phyloP scores from a whole-genome alignment of 2,329 filamentous ascomycete genomes.

The Blastomyces silverae region DNA sequence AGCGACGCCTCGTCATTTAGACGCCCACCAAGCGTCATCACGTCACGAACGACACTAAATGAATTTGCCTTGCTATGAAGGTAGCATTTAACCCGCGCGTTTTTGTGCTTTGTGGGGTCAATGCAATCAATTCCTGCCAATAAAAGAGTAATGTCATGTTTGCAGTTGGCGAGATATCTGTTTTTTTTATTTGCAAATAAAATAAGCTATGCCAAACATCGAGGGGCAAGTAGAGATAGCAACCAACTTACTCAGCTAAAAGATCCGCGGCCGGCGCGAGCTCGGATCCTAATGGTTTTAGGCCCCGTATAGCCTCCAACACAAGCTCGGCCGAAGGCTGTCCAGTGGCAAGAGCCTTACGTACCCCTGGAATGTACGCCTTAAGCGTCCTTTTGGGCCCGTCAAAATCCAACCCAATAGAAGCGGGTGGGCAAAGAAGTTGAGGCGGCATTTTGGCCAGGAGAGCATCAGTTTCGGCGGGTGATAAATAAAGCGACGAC shows the following conservation, averaged over 20 bases:
- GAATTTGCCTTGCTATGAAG: not conserved
- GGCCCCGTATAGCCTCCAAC: not conserved
- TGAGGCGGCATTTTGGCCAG: not conserved
- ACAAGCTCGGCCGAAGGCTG: not conserved
- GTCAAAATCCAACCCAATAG: not conserved
- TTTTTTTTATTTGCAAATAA: not conserved
- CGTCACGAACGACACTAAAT: not conserved
- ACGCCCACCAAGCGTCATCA: not conserved
- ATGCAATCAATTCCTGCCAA: not conserved
- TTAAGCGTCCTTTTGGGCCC: not conserved
- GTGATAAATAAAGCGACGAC: not conserved
- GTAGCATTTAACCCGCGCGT: not conserved
- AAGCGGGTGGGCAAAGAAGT: not conserved
- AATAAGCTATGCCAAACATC: not conserved
- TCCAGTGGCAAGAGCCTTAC: not conserved
- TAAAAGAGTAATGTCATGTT: not conserved
- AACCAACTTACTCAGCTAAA: not conserved
- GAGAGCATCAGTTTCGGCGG: not conserved
- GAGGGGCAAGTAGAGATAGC: not conserved
- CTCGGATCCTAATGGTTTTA: not conserved
- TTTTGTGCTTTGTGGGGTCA: not conserved
- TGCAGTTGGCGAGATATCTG: not conserved
- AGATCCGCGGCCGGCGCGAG: not conserved
- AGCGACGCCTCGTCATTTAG: constrained; percentile 1
- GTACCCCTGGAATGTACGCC: not conserved